phyloP scores from a whole-genome alignment of 176 grass and related monocot genomes.

The Carex littledalei region DNA sequence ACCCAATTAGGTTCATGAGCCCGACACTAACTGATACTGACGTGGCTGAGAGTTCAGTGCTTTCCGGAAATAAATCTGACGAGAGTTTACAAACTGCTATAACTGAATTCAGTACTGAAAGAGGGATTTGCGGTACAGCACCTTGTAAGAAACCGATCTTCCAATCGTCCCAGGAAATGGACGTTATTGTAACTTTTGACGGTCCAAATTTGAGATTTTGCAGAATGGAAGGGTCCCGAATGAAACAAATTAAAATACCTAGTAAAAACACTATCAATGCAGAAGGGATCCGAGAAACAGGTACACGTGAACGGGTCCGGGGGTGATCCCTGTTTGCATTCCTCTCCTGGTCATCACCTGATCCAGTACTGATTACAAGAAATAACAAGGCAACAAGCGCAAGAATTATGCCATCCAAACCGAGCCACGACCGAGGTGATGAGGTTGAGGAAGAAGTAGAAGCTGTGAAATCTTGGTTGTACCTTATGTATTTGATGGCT shows the following conservation, averaged over 20 bases:
- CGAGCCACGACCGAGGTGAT: conserved; percentile 43
- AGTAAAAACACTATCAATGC: conserved; percentile 70
- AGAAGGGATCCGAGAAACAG: conserved; percentile 40
- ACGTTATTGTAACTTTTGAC: conserved; percentile 40
- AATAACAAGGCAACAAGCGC: conserved; percentile 67
- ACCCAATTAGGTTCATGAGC: conserved; percentile 75
- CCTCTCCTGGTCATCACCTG: conserved; percentile 44
- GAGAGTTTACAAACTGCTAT: conserved; percentile 96
- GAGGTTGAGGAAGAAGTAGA: conserved; percentile 51
- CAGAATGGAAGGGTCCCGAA: conserved; percentile 57
- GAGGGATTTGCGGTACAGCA: conserved; percentile 76
- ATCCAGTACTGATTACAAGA: conserved; percentile 58
- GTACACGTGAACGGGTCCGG: background rate
- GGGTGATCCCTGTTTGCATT: background rate
- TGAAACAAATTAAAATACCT: conserved; percentile 67
- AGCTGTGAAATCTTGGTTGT: conserved; percentile 60
- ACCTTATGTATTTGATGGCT: conserved; percentile 81
- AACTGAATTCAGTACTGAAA: conserved; percentile 81
- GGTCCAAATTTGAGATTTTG: conserved; percentile 55
- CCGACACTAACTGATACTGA: conserved; percentile 78
- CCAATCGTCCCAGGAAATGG: conserved; percentile 64
- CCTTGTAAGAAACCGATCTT: conserved; percentile 65
- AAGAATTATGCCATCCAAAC: conserved; percentile 64
- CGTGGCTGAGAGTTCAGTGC: conserved; percentile 48
- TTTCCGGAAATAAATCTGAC: conserved; percentile 71